Percentiles rank a stretch among this genome's conserved stretches.
Conservation (phyloP, 768 basidiomycete species). For the Suillus sp. region DNA sequence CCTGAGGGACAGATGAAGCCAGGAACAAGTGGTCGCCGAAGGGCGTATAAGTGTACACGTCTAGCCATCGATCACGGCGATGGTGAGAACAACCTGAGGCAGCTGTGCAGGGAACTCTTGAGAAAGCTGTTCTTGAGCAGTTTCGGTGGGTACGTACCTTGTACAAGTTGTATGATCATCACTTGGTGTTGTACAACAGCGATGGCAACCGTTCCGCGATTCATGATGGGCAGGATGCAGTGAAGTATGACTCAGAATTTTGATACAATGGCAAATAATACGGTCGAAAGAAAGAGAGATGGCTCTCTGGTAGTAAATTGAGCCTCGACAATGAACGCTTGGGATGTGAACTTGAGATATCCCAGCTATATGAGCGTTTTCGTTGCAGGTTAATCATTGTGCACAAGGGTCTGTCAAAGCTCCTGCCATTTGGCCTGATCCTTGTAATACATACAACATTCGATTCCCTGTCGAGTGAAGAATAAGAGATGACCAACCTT, state of each 20-base stretch:
- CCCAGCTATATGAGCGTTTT: constrained; percentile 23
- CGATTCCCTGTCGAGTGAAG: not conserved
- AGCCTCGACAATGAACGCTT: not conserved
- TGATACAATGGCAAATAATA: constrained; percentile 28
- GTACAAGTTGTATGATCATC: constrained; percentile 51
- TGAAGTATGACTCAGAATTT: not conserved
- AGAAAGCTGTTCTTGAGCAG: constrained; percentile 8
- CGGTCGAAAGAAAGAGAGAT: constrained; percentile 16
- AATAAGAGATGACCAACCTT: not conserved
- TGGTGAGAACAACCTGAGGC: constrained; percentile 48
- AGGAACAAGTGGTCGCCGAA: constrained; percentile 71
- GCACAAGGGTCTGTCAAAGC: not conserved
- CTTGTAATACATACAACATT: constrained; percentile 23
- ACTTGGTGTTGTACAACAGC: constrained; percentile 71
- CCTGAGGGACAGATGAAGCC: constrained; percentile 56
- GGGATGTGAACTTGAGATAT: not conserved
- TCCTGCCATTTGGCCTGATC: not conserved
- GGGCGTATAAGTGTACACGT: constrained; percentile 65
- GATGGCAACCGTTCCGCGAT: constrained; percentile 63
- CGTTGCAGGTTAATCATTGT: not conserved
- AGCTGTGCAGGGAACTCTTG: constrained; percentile 32
- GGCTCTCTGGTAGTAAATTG: not conserved
- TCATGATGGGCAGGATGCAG: constrained; percentile 37
- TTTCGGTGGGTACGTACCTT: constrained; percentile 44
- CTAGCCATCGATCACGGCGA: constrained; percentile 57